Evolutionary conservation across 331 rosid species (phyloP).

Genomic region (Malus hybrid): DNA sequence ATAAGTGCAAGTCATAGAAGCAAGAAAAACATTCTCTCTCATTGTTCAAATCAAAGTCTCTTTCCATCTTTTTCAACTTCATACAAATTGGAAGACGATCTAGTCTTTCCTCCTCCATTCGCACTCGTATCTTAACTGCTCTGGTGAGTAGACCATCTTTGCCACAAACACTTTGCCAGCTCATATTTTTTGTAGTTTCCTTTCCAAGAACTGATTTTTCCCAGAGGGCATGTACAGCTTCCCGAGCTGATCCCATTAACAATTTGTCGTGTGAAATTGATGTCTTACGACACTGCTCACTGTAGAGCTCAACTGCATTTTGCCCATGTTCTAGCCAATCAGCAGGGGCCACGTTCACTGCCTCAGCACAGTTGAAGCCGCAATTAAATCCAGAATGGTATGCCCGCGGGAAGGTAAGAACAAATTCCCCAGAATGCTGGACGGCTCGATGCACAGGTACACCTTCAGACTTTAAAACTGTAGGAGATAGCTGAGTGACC

Average conservation of each 20-base stretch:
- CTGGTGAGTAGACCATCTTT: slow-evolving; percentile 69
- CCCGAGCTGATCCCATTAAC: slow-evolving; percentile 67
- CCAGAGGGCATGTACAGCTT: slow-evolving; percentile 56
- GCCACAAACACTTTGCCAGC: slow-evolving; percentile 65
- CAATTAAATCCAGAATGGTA: slow-evolving; percentile 94
- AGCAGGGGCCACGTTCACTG: slow-evolving; percentile 95
- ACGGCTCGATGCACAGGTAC: slow-evolving; percentile 75
- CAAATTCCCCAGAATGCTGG: slow-evolving; percentile 84
- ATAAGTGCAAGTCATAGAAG: slow-evolving; percentile 81
- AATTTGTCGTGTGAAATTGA: slow-evolving; percentile 91
- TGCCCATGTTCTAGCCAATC: slow-evolving; percentile 97
- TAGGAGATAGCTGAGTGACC: slow-evolving; percentile 98
- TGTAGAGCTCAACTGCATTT: slow-evolving; percentile 82
- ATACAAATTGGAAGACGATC: slow-evolving; percentile 43
- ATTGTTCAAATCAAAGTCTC: slow-evolving; percentile 48
- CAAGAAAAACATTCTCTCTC: slow-evolving; percentile 90
- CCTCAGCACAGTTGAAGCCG: slow-evolving; percentile 98
- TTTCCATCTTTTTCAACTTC: slow-evolving; percentile 65
- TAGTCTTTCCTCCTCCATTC: slow-evolving; percentile 71
- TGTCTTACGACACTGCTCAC: slow-evolving; percentile 75
- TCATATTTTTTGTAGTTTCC: slow-evolving; percentile 34
- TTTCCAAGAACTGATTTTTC: slow-evolving; percentile 38
- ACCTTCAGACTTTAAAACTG: slow-evolving; percentile 87
- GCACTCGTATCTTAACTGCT: slow-evolving; percentile 61
- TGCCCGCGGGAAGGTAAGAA: slow-evolving; percentile 95